These are phyloP conservation scores for Penicillium sclerotigenum DNA, from an alignment of 2,329 filamentous ascomycete genomes.

Conservation along the genomic window DNA sequence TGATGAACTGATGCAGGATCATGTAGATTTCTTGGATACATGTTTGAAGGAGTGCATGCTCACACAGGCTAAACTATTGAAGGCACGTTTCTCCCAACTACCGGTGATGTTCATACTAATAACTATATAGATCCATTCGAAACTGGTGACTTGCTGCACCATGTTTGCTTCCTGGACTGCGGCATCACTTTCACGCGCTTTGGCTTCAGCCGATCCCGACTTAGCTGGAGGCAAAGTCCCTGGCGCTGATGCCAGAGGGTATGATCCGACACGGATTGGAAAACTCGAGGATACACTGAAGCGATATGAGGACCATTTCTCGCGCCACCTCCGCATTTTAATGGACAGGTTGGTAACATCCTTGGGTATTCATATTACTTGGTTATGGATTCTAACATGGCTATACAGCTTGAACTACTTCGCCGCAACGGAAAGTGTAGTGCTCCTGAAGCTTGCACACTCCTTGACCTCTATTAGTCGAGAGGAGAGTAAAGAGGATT, in stretches of 20 bases:
- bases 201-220: conserved; percentile 80
- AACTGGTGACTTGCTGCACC: conserved; percentile 92
- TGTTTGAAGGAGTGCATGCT: conserved; percentile 99
- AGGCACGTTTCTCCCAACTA: conserved; percentile 54
- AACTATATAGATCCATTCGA: conserved; percentile 77
- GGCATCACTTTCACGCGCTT: conserved; percentile 76
- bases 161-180: conserved; percentile 85
- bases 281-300: conserved; percentile 83
- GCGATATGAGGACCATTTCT: conserved; percentile 93
- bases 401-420: conserved; percentile 73
- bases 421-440: conserved; percentile 94
- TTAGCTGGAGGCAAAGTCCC: conserved; percentile 46
- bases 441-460: conserved; percentile 70
- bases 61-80: conserved; percentile 89
- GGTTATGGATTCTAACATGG: not conserved
- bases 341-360: conserved; percentile 63
- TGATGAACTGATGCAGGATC: conserved; percentile 97
- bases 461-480: conserved; percentile 43
- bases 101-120: conserved; percentile 4
- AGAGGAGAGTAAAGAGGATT: conserved; percentile 34
- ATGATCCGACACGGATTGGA: conserved; percentile 60
- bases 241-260: conserved; percentile 44
- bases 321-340: conserved; percentile 84
- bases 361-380: not conserved
- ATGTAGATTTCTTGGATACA: conserved; percentile 96